Conservation (phyloP, 306 rosid genomes). For the Herpetospermum pedunculosum region DNA sequence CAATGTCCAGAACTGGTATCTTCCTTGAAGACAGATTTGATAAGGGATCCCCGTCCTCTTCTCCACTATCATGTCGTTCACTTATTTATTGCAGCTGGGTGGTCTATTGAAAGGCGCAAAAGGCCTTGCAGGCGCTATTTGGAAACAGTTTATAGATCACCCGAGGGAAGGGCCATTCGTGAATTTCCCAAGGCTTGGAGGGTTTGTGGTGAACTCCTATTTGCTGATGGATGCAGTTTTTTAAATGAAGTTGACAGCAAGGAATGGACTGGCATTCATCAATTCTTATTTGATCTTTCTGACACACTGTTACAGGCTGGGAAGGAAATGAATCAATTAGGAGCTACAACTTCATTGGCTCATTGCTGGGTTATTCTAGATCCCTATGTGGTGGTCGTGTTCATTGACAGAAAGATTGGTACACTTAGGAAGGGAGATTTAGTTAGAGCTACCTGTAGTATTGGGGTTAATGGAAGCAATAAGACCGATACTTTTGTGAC, state of each 20-base stretch:
- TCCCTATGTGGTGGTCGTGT: conserved; percentile 64
- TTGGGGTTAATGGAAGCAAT: conserved; percentile 19
- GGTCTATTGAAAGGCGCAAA: conserved; percentile 61
- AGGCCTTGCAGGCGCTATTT: conserved; percentile 53
- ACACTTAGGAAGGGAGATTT: conserved; percentile 70
- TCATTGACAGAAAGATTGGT: conserved; percentile 66
- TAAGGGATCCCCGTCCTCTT: conserved; percentile 48
- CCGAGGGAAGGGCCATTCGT: conserved; percentile 64
- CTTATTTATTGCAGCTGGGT: conserved; percentile 69
- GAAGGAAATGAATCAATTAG: conserved; percentile 31
- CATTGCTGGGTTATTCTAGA: conserved; percentile 69
- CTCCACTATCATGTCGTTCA: conserved; percentile 43
- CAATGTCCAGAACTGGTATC: conserved; percentile 23
- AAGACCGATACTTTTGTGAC: conserved; percentile 20
- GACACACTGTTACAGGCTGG: conserved; percentile 42
- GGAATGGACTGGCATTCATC: conserved; percentile 60
- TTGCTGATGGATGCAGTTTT: conserved; percentile 30
- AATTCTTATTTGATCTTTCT: conserved; percentile 69
- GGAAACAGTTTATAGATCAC: conserved; percentile 68
- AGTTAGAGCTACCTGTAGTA: conserved; percentile 44
- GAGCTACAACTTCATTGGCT: conserved; percentile 37
- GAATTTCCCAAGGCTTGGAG: conserved; percentile 85
- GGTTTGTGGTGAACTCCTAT: conserved; percentile 62
- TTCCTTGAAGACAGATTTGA: conserved; percentile 27
- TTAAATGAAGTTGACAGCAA: conserved; percentile 23